Base-by-base conservation (phyloP, 495 filamentous ascomycete genomes). In the Tuber umbilicatum region DNA sequence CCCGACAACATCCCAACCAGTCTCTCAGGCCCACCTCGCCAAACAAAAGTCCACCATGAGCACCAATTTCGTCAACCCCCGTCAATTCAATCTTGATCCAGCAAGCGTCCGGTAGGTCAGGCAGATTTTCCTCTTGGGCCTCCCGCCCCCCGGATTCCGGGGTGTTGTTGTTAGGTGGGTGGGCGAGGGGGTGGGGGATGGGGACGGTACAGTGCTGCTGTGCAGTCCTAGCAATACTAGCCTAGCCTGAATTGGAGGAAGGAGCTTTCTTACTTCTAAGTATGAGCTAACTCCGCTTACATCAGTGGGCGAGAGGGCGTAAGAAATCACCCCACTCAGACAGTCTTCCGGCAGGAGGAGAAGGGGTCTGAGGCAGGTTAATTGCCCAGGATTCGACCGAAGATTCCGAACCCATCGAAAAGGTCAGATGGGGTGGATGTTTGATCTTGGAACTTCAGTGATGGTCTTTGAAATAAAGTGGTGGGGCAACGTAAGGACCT, bases 331-430 rank as follows among this genome's bases (percentile, higher is more conserved):
- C 81, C 97, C 91, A 74, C 88, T 87, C 40, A 97, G 85, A 67
- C 93, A 93, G 5, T 91, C 90, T 64, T 94, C 89, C 72, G 97
- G 93, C 17, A 99, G 85, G 7, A 92, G 92, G 2, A 99, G 87
- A 21, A 99, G 85, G 73, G 88, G 88, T 41, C 90, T 87, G 14
- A 99, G 87, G 76, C 92, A 91, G 73, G 90, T n/a, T 85, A 40
- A 91, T 79, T 41, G 93, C 80, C 80, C 80, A 82, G 38, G 74
- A 47, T 39, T 74, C 77, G 21, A 80, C 71, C 50, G 85, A 85
- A 71, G 85, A 87, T 60, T 82, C 83, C 19, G 84, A 84, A 7
- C 68, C 81, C 6, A 64, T 64, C 35, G 27, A 0, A 3, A 64
- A 64, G n/a, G 27, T 64, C 9, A 35, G 55, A 14, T 27, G n/a